These are phyloP conservation scores for Colletotrichum sp. DNA, from an alignment of 2,329 filamentous ascomycete genomes.

Conservation along the genomic window DNA sequence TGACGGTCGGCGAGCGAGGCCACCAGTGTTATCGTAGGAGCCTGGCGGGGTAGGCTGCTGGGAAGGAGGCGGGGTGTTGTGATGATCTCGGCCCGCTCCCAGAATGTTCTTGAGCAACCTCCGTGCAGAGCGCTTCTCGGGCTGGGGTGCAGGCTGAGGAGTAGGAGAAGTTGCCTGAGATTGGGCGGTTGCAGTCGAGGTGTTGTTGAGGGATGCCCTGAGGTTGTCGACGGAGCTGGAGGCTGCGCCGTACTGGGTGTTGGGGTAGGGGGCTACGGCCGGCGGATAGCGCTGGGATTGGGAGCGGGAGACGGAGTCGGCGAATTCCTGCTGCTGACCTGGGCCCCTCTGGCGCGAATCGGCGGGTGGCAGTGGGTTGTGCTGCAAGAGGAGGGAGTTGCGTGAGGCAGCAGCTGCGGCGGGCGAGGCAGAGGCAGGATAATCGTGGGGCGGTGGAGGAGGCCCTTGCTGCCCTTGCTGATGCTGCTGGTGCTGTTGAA, in stretches of 20 bases:
- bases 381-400: conserved; percentile 27
- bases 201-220: conserved; percentile 30
- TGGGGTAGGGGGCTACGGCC: conserved; percentile 34
- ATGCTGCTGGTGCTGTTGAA: conserved; percentile 34
- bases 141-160: conserved; percentile 24
- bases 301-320: conserved; percentile 53
- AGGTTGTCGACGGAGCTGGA: conserved; percentile 49
- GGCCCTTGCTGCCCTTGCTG: conserved; percentile 33
- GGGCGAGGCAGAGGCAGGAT: conserved; percentile 34
- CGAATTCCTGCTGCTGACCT: conserved; percentile 42
- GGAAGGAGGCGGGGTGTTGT: conserved; percentile 26
- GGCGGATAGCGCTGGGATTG: conserved; percentile 56
- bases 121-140: conserved; percentile 54
- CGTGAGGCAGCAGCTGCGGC: conserved; percentile 33
- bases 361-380: conserved; percentile 26
- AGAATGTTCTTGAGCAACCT: conserved; percentile 62
- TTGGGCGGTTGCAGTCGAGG: neutral
- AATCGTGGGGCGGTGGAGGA: conserved; percentile 25
- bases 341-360: conserved; percentile 40
- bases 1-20: conserved; percentile 59
- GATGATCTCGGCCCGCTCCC: conserved; percentile 38
- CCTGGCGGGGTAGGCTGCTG: conserved; percentile 27
- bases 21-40: conserved; percentile 53
- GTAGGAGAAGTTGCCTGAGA: conserved; percentile 16
- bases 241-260: conserved; percentile 37